A percentile compares a stretch with the other conserved stretches of the same genome.
Conservation (phyloP, 2,329 filamentous ascomycete species). For the Fragosphaeria purpurea region DNA sequence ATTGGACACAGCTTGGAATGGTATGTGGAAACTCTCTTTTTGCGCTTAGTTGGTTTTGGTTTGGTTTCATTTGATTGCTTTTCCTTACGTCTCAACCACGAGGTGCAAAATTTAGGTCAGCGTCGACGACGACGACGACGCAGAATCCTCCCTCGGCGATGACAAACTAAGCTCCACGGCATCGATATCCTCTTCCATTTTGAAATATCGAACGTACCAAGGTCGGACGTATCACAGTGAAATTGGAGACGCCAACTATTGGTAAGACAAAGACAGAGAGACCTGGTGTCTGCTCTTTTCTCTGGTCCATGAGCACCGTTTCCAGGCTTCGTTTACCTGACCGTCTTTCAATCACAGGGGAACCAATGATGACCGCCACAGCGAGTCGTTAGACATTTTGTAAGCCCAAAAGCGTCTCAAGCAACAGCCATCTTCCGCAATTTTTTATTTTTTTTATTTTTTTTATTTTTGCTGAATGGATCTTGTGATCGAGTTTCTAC, state of each 20-base stretch:
- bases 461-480: no score
- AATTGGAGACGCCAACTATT: conserved; percentile 18
- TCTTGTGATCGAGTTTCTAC: no score
- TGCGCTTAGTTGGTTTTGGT: no score
- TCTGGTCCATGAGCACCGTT: no score
- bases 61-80: no score
- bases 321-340: no score
- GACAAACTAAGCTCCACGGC: conserved; percentile 14
- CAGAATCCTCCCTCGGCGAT: conserved; percentile 4
- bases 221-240: conserved; percentile 24
- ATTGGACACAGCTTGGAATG: neutral
- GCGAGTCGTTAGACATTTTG: conserved; percentile 22
- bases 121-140: conserved; percentile 1
- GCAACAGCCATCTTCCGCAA: no score
- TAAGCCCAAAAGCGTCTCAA: neutral
- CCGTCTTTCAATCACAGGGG: conserved; percentile 3
- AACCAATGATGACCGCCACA: conserved; percentile 22
- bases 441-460: no score
- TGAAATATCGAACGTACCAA: conserved; percentile 21
- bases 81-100: no score
- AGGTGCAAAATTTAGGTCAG: no score
- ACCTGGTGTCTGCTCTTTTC: no score
- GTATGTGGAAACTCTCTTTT: no score
- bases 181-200: conserved; percentile 21
- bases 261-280: conserved; percentile 25